These are phyloP conservation scores for Eucalyptus regnans DNA, from an alignment of 345 rosid species.

Conservation along the genomic window DNA sequence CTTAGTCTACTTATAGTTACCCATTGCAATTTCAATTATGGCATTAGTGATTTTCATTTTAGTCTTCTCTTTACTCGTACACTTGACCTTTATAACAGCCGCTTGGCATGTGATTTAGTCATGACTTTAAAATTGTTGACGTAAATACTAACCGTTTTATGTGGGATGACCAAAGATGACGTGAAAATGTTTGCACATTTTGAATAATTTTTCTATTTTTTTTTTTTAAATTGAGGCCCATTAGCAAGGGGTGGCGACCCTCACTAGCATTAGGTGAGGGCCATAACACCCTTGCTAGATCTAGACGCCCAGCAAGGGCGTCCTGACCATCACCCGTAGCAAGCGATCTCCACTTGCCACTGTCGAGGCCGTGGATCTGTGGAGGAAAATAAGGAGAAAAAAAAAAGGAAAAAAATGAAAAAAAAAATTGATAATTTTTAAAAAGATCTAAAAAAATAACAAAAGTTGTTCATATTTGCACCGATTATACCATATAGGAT, in stretches of 20 bases:
- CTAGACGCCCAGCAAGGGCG: fast-evolving
- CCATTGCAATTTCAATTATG: not conserved
- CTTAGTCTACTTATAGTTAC: not conserved
- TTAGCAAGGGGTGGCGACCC: not conserved
- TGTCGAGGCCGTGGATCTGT: fast-evolving
- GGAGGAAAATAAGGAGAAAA: not conserved
- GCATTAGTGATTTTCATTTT: not conserved
- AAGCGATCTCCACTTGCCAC: not conserved
- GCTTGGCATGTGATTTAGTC: not conserved
- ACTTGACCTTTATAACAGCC: not conserved
- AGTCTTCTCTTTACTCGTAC: fast-evolving
- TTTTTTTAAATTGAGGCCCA: not conserved
- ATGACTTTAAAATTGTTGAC: not conserved
- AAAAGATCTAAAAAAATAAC: not conserved
- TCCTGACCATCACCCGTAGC: not conserved
- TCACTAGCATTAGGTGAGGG: not conserved
- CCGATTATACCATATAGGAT: fast-evolving
- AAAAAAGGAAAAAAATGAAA: not conserved
- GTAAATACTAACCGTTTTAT: not conserved
- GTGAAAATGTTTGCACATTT: not conserved
- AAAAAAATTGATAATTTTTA: not conserved
- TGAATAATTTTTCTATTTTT: not conserved
- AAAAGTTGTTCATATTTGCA: not conserved
- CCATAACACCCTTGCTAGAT: not conserved
- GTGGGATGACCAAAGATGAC: too few relatives aligned